Evolutionary conservation across 805 yeast species (phyloP).

Genomic region (Hanseniaspora nectarophila): DNA sequence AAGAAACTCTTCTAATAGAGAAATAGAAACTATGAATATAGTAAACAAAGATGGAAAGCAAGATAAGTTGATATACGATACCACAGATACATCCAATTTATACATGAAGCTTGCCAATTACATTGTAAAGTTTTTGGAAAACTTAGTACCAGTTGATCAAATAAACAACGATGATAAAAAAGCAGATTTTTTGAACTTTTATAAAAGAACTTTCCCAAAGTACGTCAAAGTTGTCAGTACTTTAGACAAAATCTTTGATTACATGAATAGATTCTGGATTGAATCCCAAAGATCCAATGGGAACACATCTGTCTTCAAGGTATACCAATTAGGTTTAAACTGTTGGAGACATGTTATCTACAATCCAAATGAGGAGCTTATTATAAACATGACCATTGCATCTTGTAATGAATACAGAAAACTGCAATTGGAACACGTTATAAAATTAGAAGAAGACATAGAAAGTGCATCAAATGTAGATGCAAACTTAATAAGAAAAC

Average conservation of each 20-base stretch:
- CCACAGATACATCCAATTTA: conserved; percentile 47
- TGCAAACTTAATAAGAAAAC: background rate
- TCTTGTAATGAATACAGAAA: conserved; percentile 69
- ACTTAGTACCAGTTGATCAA: conserved; percentile 35
- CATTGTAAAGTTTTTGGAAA: conserved; percentile 46
- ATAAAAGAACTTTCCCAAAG: conserved; percentile 79
- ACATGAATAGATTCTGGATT: conserved; percentile 95
- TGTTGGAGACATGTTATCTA: conserved; percentile 84
- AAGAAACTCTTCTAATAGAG: conserved; percentile 31
- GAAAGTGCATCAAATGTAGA: background rate
- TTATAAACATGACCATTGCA: conserved; percentile 61
- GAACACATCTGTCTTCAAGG: conserved; percentile 77
- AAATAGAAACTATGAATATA: conserved; percentile 31
- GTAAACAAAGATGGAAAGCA: conserved; percentile 15
- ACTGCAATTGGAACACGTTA: conserved; percentile 51
- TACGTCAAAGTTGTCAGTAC: conserved; percentile 85
- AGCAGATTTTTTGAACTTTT: conserved; percentile 67
- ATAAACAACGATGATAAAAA: conserved; percentile 20
- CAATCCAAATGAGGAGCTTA: conserved; percentile 43
- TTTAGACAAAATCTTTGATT: conserved; percentile 85
- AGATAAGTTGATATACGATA: background rate
- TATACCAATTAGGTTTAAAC: conserved; percentile 72
- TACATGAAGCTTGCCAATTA: conserved; percentile 61
- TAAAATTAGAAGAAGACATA: conserved; percentile 3
- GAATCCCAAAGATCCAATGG: conserved; percentile 92